Percentiles rank a stretch among this genome's conserved stretches.
phyloP scores from a whole-genome alignment of 2,329 filamentous ascomycete species.

The Knufia petricola region DNA sequence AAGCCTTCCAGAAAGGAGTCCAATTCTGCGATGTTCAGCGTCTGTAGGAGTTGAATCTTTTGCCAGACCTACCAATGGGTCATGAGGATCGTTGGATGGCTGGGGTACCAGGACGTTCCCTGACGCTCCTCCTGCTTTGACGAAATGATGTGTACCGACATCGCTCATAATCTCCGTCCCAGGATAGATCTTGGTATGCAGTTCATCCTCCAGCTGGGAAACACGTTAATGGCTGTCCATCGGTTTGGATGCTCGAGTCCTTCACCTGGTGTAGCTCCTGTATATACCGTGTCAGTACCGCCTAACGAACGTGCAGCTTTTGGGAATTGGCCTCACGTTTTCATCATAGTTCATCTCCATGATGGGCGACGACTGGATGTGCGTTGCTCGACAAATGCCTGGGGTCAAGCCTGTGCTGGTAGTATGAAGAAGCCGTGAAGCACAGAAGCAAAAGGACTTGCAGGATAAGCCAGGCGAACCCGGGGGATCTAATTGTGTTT shows the following conservation, averaged over 20 bases:
- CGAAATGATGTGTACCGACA: conserved; percentile 54
- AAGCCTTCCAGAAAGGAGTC: conserved; percentile 40
- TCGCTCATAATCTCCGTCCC: conserved; percentile 54
- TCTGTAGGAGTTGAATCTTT: conserved; percentile 1
- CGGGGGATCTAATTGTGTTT: not conserved
- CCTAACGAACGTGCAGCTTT: not conserved
- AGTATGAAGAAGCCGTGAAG: not conserved
- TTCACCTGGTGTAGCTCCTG: conserved; percentile 18
- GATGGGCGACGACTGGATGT: conserved; percentile 13
- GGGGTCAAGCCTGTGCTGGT: not conserved
- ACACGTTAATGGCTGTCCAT: conserved; percentile 3
- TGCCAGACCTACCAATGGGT: conserved; percentile 31
- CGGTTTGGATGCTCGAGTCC: not conserved
- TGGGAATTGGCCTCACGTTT: conserved; percentile 24
- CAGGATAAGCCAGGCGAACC: no score
- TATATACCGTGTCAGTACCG: not conserved
- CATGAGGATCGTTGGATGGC: conserved; percentile 38
- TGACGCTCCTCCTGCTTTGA: conserved; percentile 39
- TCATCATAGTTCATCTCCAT: conserved; percentile 44
- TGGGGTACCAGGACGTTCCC: conserved; percentile 41
- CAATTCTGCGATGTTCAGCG: conserved; percentile 32
- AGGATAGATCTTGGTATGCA: conserved; percentile 45
- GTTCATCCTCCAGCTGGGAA: conserved; percentile 24
- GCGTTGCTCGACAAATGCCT: not conserved
- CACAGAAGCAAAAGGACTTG: not conserved